Evolutionary conservation across 2,329 filamentous ascomycete species (phyloP).

Genomic region (Harringtonia lauricola): DNA sequence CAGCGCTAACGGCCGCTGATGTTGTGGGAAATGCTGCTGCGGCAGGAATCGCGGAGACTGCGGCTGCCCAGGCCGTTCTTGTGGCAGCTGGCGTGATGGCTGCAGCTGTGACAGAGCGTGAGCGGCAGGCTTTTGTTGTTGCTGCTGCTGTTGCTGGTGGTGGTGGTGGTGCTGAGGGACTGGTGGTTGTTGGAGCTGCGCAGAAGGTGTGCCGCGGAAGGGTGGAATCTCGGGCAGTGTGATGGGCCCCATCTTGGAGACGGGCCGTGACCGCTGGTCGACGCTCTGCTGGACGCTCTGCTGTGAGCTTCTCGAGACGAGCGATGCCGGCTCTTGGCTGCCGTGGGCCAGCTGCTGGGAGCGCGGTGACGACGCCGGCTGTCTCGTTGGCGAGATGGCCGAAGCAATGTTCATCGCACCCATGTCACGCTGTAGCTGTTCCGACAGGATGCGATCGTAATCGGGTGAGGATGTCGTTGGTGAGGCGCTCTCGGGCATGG

Average conservation of each 20-base stretch:
- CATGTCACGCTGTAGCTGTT: conserved; percentile 54
- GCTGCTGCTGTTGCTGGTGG: conserved; percentile 5
- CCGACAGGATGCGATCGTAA: conserved; percentile 49
- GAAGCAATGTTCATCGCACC: conserved; percentile 39
- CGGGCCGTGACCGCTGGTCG: conserved; percentile 23
- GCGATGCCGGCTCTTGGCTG: conserved; percentile 21
- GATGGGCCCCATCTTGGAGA: conserved; percentile 29
- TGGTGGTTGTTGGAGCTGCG: conserved; percentile 11
- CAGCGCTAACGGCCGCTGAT: not conserved
- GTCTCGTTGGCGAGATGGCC: conserved; percentile 15
- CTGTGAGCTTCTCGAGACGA: conserved; percentile 20
- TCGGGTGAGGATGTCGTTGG: conserved; percentile 41
- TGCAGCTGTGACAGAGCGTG: too few relatives aligned
- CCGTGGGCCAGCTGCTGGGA: conserved; percentile 4
- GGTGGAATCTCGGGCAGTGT: conserved; percentile 44
- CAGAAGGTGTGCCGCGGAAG: conserved; percentile 28
- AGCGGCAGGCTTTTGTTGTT: not conserved
- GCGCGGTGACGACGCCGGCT: not conserved
- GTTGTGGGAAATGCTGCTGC: too few relatives aligned
- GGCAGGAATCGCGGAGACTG: too few relatives aligned
- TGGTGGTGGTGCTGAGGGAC: conserved; percentile 15
- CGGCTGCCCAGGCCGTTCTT: too few relatives aligned
- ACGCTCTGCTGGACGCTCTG: conserved; percentile 23
- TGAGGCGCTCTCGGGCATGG: conserved; percentile 29
- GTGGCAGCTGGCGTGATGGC: too few relatives aligned